A percentile compares a stretch with the other conserved stretches of the same genome.
These are phyloP conservation scores for Cymbopogon citratus DNA, from an alignment of 176 grass and related monocot species.

Conservation along the genomic window DNA sequence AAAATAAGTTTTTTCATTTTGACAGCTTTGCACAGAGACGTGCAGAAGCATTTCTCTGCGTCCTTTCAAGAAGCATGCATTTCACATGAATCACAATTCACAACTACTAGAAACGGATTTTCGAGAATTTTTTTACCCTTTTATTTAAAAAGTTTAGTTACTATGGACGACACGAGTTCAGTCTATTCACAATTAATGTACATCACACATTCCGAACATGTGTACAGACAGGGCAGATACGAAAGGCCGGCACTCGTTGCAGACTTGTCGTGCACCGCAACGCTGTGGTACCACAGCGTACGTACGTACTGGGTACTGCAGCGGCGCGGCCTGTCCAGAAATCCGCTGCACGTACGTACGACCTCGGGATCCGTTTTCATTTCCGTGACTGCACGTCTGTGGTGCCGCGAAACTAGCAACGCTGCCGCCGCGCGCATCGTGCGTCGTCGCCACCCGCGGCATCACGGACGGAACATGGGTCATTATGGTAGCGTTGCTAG, in stretches of 20 bases:
- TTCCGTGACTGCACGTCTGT: neutral
- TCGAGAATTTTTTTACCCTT: too few species aligned
- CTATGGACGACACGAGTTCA: neutral
- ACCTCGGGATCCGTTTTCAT: constrained; percentile 32
- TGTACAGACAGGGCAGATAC: neutral
- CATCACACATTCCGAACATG: neutral
- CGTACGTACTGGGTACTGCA: neutral
- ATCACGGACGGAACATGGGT: neutral
- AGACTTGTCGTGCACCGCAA: neutral
- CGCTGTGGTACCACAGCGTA: neutral
- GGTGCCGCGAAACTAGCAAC: constrained; percentile 8
- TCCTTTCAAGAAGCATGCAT: too few species aligned
- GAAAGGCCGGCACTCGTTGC: neutral
- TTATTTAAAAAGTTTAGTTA: neutral
- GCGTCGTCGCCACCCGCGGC: neutral
- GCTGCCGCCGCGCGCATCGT: neutral
- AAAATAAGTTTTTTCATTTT: too few species aligned
- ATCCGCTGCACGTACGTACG: neutral
- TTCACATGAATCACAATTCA: too few species aligned
- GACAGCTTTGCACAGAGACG: too few species aligned
- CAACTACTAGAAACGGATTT: too few species aligned
- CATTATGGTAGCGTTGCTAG: neutral
- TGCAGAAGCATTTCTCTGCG: too few species aligned
- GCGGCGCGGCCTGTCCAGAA: neutral
- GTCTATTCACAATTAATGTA: neutral